Evolutionary conservation across 768 basidiomycete species (phyloP).

Genomic region (Amanita rimosa): DNA sequence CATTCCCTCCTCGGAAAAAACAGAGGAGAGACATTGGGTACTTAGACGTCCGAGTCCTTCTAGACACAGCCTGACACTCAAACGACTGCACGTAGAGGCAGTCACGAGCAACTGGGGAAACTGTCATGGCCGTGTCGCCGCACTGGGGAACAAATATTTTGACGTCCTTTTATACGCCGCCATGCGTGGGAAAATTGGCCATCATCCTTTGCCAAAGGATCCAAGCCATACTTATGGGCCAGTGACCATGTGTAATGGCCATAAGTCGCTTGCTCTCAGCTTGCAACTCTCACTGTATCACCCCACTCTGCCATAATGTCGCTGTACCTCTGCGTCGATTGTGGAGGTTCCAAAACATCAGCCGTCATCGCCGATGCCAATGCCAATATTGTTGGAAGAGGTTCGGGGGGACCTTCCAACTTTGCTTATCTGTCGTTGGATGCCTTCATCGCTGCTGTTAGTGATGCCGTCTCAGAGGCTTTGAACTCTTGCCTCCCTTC

Average conservation of each 20-base stretch:
- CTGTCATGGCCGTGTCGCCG: slow-evolving; percentile 65
- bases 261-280: background rate
- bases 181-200: slow-evolving; percentile 26
- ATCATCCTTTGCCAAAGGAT: no score
- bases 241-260: background rate
- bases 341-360: slow-evolving; percentile 84
- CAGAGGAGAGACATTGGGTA: slow-evolving; percentile 52
- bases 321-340: slow-evolving; percentile 75
- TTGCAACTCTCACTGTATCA: background rate
- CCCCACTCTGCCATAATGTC: slow-evolving; percentile 25
- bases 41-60: slow-evolving; percentile 73
- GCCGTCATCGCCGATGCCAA: slow-evolving; percentile 50
- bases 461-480: slow-evolving; percentile 39
- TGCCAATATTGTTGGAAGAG: slow-evolving; percentile 58
- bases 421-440: slow-evolving; percentile 64
- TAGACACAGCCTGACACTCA: slow-evolving; percentile 83
- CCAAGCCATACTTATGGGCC: background rate
- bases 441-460: slow-evolving; percentile 46
- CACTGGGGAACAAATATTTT: slow-evolving; percentile 34
- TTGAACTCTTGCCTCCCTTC: slow-evolving; percentile 34
- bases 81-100: slow-evolving; percentile 55
- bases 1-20: slow-evolving; percentile 38
- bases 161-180: slow-evolving; percentile 9
- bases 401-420: slow-evolving; percentile 71
- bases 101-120: slow-evolving; percentile 90